Percentiles rank a stretch among this genome's conserved stretches.
Evolutionary conservation across 352 stramenopile species (phyloP).

Genomic region (Phytopythium delawarense): DNA sequence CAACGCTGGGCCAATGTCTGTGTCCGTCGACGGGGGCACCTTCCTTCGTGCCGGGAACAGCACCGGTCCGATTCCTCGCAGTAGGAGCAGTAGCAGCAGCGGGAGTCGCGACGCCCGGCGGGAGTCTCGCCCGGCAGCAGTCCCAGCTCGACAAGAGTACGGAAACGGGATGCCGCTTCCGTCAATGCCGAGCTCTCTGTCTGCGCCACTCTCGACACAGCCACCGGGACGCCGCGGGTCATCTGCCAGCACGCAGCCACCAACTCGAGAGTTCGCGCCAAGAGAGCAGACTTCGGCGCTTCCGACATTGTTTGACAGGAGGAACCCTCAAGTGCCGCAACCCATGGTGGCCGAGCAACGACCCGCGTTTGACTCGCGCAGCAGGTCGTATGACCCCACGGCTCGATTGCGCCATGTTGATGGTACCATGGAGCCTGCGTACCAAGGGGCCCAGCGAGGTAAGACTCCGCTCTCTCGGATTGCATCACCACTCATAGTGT

Average conservation of each 20-base stretch:
- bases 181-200: neutral
- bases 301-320: conserved; percentile 3
- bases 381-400: neutral
- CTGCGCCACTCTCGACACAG: neutral
- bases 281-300: neutral
- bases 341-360: neutral
- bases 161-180: conserved; percentile 1
- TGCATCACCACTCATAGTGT: neutral
- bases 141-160: neutral
- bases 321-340: neutral
- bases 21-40: neutral
- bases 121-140: neutral
- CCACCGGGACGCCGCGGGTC: neutral
- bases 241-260: neutral
- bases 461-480: neutral
- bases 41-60: neutral
- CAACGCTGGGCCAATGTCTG: neutral
- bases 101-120: neutral
- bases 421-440: neutral
- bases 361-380: neutral
- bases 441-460: neutral
- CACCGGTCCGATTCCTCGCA: neutral
- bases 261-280: neutral
- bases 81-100: conserved; percentile 5
- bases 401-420: neutral